Conservation (phyloP, 495 filamentous ascomycete genomes). For the Mycothermus thermophilus region DNA sequence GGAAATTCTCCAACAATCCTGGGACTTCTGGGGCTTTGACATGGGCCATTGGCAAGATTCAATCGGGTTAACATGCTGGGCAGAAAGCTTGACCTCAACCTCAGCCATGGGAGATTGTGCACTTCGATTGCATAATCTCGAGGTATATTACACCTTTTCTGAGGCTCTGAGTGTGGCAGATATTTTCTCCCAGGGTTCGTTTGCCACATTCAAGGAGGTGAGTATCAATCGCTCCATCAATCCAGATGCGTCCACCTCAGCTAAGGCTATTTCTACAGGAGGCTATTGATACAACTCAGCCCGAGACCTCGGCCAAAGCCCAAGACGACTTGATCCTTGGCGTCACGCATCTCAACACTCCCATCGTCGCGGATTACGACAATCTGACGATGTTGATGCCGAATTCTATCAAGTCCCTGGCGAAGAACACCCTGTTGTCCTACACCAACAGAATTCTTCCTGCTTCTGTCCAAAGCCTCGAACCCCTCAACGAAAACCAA, state of each 20-base stretch:
- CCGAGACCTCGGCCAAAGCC: constrained; percentile 42
- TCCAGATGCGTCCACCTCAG: constrained; percentile 1
- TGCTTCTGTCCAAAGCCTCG: constrained; percentile 1
- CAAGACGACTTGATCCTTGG: constrained; percentile 52
- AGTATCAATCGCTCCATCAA: too few relatives aligned
- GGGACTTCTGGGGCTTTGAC: constrained; percentile 45
- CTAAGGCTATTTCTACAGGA: constrained; percentile 22
- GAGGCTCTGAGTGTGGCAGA: constrained; percentile 39
- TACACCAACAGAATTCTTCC: constrained; percentile 1
- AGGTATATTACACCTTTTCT: constrained; percentile 20
- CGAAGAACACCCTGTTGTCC: constrained; percentile 18
- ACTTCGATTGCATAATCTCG: constrained; percentile 15
- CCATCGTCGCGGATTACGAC: constrained; percentile 14
- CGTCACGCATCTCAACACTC: constrained; percentile 44
- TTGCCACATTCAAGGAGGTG: constrained; percentile 29
- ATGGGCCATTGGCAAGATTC: constrained; percentile 29
- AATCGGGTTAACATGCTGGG: constrained; percentile 19
- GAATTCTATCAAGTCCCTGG: constrained; percentile 22
- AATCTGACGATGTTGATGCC: constrained; percentile 13
- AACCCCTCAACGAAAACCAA: constrained; percentile 16
- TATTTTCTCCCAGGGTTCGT: constrained; percentile 25
- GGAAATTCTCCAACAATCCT: constrained; percentile 39
- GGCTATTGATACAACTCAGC: constrained; percentile 46
- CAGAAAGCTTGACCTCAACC: constrained; percentile 13
- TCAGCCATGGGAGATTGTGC: constrained; percentile 2